Conservation (phyloP, 345 rosid species). For the Sonneratia alba region DNA sequence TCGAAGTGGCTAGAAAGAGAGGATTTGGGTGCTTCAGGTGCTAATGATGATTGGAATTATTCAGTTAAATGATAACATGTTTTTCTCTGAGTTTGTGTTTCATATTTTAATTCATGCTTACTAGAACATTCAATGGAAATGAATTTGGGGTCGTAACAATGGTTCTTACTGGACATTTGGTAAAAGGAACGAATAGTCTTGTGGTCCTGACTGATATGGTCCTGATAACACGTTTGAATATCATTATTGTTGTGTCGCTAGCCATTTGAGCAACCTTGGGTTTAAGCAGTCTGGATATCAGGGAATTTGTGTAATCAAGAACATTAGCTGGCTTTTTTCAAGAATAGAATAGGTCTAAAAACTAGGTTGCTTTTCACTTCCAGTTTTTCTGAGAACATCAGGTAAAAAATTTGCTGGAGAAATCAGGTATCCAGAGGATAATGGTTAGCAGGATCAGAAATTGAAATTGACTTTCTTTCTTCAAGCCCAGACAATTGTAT, state of each 20-base stretch:
- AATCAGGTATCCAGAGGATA: no score
- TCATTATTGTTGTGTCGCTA: background rate
- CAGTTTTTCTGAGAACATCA: no score
- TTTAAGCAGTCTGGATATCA: background rate
- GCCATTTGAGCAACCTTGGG: background rate
- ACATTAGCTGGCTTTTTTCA: background rate
- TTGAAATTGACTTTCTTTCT: background rate
- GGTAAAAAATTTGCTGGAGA: no score
- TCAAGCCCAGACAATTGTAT: background rate
- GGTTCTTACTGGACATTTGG: background rate
- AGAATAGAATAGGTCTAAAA: no score
- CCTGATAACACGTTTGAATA: background rate
- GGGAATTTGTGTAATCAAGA: background rate
- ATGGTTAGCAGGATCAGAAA: background rate
- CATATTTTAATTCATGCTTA: no score
- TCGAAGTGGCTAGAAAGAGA: background rate
- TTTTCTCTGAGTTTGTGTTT: no score
- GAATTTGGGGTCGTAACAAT: background rate
- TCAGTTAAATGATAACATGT: no score
- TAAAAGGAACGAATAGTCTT: background rate
- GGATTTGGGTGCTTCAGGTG: background rate
- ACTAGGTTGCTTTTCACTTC: no score
- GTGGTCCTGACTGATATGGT: background rate
- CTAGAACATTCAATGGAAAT: background rate
- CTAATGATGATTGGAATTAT: background rate